A percentile compares a stretch with the other conserved stretches of the same genome.
These are phyloP conservation scores for Botryosphaeria agaves DNA, from an alignment of 2,329 filamentous ascomycete species.

Conservation along the genomic window DNA sequence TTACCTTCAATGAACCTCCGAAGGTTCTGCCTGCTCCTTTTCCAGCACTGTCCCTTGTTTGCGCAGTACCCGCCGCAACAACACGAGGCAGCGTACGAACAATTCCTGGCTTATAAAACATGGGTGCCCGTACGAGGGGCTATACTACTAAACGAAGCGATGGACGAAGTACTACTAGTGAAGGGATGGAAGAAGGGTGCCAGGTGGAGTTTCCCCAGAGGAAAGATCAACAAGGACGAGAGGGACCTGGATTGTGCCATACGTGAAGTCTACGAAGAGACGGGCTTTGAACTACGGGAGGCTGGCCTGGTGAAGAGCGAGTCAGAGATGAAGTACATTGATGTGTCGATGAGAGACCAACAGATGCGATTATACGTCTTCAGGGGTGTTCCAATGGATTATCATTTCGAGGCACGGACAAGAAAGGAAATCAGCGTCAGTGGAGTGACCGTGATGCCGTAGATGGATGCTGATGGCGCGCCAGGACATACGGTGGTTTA, in stretches of 20 bases:
- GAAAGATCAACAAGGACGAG: constrained; percentile 97
- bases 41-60: constrained; percentile 83
- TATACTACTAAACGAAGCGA: constrained; percentile 80
- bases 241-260: constrained; percentile 85
- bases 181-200: constrained; percentile 97
- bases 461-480: constrained; percentile 3
- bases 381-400: constrained; percentile 71
- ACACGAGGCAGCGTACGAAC: constrained; percentile 69
- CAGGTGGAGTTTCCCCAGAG: constrained; percentile 90
- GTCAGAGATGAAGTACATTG: constrained; percentile 63
- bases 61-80: constrained; percentile 62
- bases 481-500: constrained; percentile 81
- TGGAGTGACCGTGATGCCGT: not conserved
- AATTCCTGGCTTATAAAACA: constrained; percentile 89
- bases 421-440: constrained; percentile 77
- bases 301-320: constrained; percentile 57
- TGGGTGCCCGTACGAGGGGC: constrained; percentile 85
- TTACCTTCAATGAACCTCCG: constrained; percentile 47
- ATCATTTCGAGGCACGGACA: constrained; percentile 74
- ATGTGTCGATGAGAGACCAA: constrained; percentile 81
- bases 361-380: constrained; percentile 89
- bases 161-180: constrained; percentile 86
- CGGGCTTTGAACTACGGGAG: constrained; percentile 63
- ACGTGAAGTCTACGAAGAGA: constrained; percentile 91
- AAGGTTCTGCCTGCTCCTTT: constrained; percentile 76